A percentile compares a stretch with the other conserved stretches of the same genome.
Evolutionary conservation across 192 early-diverging fungal species (phyloP).

Genomic region (Backusella australiensis): DNA sequence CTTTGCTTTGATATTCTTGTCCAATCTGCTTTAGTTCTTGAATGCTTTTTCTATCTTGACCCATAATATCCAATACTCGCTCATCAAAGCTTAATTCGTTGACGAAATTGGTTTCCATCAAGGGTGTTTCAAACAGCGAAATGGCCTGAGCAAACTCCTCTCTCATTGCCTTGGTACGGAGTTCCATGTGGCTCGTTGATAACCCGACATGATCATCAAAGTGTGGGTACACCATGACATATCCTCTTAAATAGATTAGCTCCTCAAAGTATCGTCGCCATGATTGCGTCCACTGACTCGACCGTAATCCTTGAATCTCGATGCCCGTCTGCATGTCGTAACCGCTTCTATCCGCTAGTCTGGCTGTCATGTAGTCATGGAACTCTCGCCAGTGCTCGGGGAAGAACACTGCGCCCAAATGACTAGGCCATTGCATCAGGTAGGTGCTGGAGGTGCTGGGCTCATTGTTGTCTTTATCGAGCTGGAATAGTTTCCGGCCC

Average conservation of each 20-base stretch:
- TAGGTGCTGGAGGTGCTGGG: constrained; percentile 38
- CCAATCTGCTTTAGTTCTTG: constrained; percentile 27
- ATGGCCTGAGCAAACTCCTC: constrained; percentile 34
- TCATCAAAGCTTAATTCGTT: constrained; percentile 38
- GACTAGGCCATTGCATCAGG: constrained; percentile 49
- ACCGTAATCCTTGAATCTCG: constrained; percentile 42
- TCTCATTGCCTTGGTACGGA: constrained; percentile 36
- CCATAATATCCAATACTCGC: constrained; percentile 44
- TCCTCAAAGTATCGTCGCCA: constrained; percentile 60
- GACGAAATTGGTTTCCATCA: constrained; percentile 40
- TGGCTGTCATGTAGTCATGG: constrained; percentile 52
- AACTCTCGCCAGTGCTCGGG: constrained; percentile 63
- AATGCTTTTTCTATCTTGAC: constrained; percentile 14
- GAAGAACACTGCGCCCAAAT: constrained; percentile 56
- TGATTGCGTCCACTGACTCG: constrained; percentile 53
- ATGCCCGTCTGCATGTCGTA: constrained; percentile 43
- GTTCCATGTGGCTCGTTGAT: constrained; percentile 56
- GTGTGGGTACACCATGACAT: constrained; percentile 59
- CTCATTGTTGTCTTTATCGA: constrained; percentile 26
- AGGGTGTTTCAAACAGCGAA: constrained; percentile 32
- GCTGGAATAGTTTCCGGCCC: constrained; percentile 44
- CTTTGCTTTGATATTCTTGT: constrained; percentile 35
- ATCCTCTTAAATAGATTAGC: constrained; percentile 56
- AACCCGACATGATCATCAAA: constrained; percentile 48
- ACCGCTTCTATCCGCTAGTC: constrained; percentile 39